Evolutionary conservation across 108 stramenopile species (phyloP).

Genomic region (Thalassiosira profunda): DNA sequence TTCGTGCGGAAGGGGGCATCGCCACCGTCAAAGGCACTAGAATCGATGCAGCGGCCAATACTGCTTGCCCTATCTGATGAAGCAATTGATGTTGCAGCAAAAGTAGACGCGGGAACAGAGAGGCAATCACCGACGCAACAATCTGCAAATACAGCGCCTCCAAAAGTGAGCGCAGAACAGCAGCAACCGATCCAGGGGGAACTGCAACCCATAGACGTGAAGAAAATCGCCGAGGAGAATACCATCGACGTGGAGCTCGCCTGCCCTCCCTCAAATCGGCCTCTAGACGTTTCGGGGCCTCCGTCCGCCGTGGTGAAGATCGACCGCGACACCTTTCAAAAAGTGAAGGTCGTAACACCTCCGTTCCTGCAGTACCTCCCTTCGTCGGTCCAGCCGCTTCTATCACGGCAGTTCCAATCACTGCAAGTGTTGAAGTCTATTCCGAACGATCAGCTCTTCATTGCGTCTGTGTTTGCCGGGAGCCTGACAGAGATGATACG

Average conservation of each 20-base stretch:
- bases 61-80: no score
- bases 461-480: slow-evolving; percentile 76
- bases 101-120: no score
- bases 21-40: no score
- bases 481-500: slow-evolving; percentile 71
- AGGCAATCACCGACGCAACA: no score
- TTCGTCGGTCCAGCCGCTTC: slow-evolving; percentile 34
- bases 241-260: slow-evolving; percentile 37
- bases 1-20: no score
- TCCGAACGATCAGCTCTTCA: slow-evolving; percentile 69
- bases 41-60: no score
- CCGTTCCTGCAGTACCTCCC: slow-evolving; percentile 41
- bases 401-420: slow-evolving; percentile 33
- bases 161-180: no score
- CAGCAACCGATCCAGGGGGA: no score
- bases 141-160: no score
- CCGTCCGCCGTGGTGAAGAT: slow-evolving; percentile 32
- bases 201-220: slow-evolving; percentile 39
- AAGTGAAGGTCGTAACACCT: slow-evolving; percentile 30
- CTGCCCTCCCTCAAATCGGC: slow-evolving; percentile 6
- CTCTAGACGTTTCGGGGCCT: no score
- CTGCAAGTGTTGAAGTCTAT: slow-evolving; percentile 61
- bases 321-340: slow-evolving; percentile 41
- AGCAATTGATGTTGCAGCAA: no score
- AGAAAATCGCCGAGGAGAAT: slow-evolving; percentile 36